Conservation (phyloP, 2,329 filamentous ascomycete species). For the Pseudogymnoascus sp. region DNA sequence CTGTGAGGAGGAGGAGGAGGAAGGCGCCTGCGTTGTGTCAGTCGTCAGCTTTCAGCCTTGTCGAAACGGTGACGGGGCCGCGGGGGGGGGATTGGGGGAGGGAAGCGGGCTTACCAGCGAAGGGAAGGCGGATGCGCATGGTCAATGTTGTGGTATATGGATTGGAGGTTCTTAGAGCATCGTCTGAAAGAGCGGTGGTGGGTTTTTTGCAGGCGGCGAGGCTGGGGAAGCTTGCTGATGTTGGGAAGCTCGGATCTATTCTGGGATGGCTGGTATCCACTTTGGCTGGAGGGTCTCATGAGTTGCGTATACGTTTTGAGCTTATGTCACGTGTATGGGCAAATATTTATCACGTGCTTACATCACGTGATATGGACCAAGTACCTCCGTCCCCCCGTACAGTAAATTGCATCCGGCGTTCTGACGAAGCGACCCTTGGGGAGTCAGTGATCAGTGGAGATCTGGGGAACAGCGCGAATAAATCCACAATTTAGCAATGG, state of each 20-base stretch:
- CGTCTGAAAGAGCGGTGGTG: not conserved
- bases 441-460: slow-evolving; percentile 4
- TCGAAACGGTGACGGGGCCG: not conserved
- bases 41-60: slow-evolving; percentile 11
- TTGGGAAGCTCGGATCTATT: not conserved
- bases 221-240: not conserved
- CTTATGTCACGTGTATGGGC: not conserved
- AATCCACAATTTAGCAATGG: not conserved
- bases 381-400: not conserved
- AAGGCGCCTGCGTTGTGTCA: slow-evolving; percentile 49
- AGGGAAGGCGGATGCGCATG: slow-evolving; percentile 83
- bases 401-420: slow-evolving; percentile 9
- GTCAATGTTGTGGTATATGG: slow-evolving; percentile 11
- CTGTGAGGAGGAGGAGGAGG: slow-evolving; percentile 60
- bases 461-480: not conserved
- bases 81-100: slow-evolving; percentile 10
- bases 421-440: slow-evolving; percentile 9
- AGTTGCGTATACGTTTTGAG: slow-evolving; percentile 1
- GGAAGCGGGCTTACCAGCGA: slow-evolving; percentile 59
- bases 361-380: not conserved
- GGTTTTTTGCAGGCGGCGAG: not conserved
- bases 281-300: not conserved
- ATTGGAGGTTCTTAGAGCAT: not conserved
- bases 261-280: not conserved
- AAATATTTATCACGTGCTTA: not conserved